Base-by-base conservation (phyloP, 2,329 filamentous ascomycete genomes). In the Immersiporthe knoxdaviesiana region DNA sequence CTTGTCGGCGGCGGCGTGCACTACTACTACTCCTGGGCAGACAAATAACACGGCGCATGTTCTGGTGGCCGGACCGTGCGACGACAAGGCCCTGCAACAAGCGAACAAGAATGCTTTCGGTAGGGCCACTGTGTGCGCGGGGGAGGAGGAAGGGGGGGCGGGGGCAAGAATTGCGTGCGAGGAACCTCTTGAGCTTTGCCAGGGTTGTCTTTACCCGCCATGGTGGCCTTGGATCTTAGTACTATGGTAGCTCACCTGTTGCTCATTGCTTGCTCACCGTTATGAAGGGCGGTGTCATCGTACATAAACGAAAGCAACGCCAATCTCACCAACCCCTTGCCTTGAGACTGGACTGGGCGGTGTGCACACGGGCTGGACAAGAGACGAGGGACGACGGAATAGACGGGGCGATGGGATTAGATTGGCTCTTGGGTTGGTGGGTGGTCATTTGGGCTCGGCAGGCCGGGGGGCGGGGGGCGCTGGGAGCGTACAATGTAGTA, bases 221-320 rank as follows among this genome's bases (percentile, higher is more conserved):
- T n/a, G n/a, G n/a, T 21, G 11, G 24, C 24, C 52, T 30, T 1
- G 24, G 18, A 18, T 27, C 52, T 16, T 37, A 2, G n/a, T n/a
- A n/a, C n/a, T n/a, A n/a, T n/a, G n/a, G n/a, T n/a, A 35, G 30
- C 21, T n/a, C n/a, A 37, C 32, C 18, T 32, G 8, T 37, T 37
- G 27, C 16, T 54, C 3, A 4, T 8, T 32, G 52, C 52, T 8
- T 32, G 52, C 52, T 16, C 24, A 30, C 27, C 39, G n/a, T 62
- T 18, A 50, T 32, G 18, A 27, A 39, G 18, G 41, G 27, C 27
- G 41, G 61, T 41, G 61, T 63, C 61, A 63, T 63, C 41, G 41
- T 63, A 63, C 41, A 63, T 63, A 62, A 44, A 44, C 59, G 59
- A 62, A n/a, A 62, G 35, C 59, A 24, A n/a, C 39, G 59, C 59